phyloP scores from a whole-genome alignment of 495 filamentous ascomycete genomes.

The Penicillium antarcticum region DNA sequence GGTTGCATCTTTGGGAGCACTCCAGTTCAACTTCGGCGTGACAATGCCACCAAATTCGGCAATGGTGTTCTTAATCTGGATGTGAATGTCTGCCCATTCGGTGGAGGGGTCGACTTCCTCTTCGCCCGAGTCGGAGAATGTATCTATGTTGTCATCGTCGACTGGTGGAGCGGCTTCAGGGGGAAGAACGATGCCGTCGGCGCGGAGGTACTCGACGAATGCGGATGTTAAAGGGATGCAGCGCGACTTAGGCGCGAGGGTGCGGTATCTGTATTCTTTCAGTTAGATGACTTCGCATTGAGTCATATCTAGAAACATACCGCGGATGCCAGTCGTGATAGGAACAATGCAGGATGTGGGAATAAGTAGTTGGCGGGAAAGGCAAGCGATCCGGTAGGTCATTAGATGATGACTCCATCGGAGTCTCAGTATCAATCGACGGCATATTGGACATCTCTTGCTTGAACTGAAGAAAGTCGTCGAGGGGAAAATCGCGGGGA shows the following conservation, averaged over 20 bases:
- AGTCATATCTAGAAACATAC: conserved; percentile 22
- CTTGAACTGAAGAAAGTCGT: background rate
- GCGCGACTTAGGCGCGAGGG: conserved; percentile 77
- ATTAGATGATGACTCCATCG: conserved; percentile 10
- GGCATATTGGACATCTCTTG: conserved; percentile 26
- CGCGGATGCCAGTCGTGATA: conserved; percentile 85
- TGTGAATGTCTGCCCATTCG: conserved; percentile 69
- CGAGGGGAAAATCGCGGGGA: conserved; percentile 19
- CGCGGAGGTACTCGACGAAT: conserved; percentile 84
- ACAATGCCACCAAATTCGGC: conserved; percentile 75
- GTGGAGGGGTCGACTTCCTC: conserved; percentile 54
- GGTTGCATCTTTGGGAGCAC: conserved; percentile 91
- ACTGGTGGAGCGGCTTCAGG: conserved; percentile 35
- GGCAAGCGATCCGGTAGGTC: conserved; percentile 46
- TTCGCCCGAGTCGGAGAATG: conserved; percentile 40
- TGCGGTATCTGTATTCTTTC: conserved; percentile 60
- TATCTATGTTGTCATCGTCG: conserved; percentile 35
- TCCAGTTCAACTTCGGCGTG: conserved; percentile 95
- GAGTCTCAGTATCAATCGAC: conserved; percentile 24
- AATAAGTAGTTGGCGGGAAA: conserved; percentile 77
- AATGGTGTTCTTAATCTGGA: conserved; percentile 71
- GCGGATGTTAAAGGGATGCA: conserved; percentile 69
- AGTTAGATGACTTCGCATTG: background rate
- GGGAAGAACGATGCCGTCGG: conserved; percentile 89
- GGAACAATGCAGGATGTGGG: conserved; percentile 90